phyloP scores from a whole-genome alignment of 2,329 filamentous ascomycete genomes.

The Claviceps spartinae region DNA sequence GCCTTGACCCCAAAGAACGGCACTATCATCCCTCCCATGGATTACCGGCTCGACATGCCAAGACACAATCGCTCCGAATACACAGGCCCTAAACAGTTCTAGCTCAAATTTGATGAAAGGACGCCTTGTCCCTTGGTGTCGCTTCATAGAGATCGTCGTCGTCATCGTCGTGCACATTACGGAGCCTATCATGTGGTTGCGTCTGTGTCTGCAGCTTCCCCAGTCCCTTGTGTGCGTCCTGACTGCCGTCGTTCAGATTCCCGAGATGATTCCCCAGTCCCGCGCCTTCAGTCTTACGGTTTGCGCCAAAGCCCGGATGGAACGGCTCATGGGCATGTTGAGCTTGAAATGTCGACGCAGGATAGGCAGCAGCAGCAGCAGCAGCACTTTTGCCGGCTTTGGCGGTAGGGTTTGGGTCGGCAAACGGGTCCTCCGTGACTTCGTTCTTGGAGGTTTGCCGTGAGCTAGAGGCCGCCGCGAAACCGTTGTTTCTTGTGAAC shows the following conservation, averaged over 20 bases:
- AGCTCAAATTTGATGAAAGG: conserved; percentile 20
- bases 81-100: too few relatives aligned
- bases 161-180: conserved; percentile 7
- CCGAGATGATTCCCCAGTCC: conserved; percentile 2
- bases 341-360: conserved; percentile 9
- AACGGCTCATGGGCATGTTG: conserved; percentile 23
- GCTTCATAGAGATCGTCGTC: conserved; percentile 28
- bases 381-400: neutral
- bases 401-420: conserved; percentile 14
- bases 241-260: conserved; percentile 6
- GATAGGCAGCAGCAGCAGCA: conserved; percentile 6
- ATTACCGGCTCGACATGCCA: too few relatives aligned
- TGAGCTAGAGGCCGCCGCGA: conserved; percentile 12
- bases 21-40: too few relatives aligned
- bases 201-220: conserved; percentile 7
- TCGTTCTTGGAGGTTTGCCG: conserved; percentile 13
- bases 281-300: neutral
- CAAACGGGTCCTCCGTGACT: conserved; percentile 22
- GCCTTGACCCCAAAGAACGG: too few relatives aligned
- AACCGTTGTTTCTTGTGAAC: conserved; percentile 9
- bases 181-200: conserved; percentile 6
- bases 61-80: too few relatives aligned
- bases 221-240: conserved; percentile 5
- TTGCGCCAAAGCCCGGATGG: conserved; percentile 22
- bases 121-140: conserved; percentile 24